Evolutionary conservation across 495 filamentous ascomycete genomes (phyloP), one percentile per base, ranked within the genome.

Genomic region (Amniculicola lignicola): DNA sequence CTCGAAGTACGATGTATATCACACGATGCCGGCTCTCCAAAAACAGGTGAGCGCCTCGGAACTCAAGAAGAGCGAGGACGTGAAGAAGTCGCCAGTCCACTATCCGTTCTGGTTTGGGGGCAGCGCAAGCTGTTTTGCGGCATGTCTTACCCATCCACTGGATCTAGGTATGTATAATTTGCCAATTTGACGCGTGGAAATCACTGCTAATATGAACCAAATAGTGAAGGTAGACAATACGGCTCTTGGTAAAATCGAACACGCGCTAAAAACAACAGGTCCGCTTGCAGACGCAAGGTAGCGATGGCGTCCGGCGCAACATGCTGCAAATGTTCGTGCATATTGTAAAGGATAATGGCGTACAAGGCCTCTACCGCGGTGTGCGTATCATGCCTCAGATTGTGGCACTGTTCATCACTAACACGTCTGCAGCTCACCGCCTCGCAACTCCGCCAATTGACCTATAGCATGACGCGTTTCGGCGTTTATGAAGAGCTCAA

Each of bases 401-500:
- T 58, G 18, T 6, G 0, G 29, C 33, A 28, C 5, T 35, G 14
- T 18, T 18, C n/a, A 19, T 29, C 51, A 33, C 56, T 64, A 31
- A 61, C 10, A 24, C 7, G 10, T 37, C 1, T 18, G 16, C 54
- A 88, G 86, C 81, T 98, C 41, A 94, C 90, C 4, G 93, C 93
- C 56, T 90, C 92, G 46, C 77, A 96, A 41, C 79, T 97, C 41
- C 91, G 93, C 51, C 93, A 98, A 72, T 44, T 66, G 25, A 96
- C 91, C 39, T 96, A 96, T 73, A 89, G 84, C 28, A 96, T 90
- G 10, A 90, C 88, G 6, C 87, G 91, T 41, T 95, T 96, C 75
- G 91, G 91, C 50, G 84, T 94, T 40, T 96, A 96, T 74, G 92
- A 96, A 70, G 86, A 92, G 63, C 79, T 97, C 25, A 97, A 98